phyloP scores from a whole-genome alignment of 2,329 filamentous ascomycete species.

The Chrysosporium queenslandicum region DNA sequence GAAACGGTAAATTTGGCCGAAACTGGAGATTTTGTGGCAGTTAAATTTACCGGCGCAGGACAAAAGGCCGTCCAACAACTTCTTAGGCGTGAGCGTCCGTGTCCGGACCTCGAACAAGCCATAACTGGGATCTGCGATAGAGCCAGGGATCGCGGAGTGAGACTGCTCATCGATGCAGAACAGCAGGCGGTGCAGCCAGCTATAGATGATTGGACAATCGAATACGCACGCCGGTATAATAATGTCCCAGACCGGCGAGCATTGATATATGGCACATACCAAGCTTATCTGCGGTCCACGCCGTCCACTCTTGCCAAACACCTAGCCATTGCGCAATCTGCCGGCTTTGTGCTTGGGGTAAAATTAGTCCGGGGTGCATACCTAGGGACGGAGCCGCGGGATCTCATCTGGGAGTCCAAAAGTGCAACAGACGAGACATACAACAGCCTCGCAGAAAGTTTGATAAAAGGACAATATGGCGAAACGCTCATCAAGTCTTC shows the following conservation, averaged over 20 bases:
- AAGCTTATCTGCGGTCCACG: conserved; percentile 60
- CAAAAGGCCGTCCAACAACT: conserved; percentile 60
- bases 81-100: conserved; percentile 52
- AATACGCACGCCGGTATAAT: conserved; percentile 67
- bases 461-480: conserved; percentile 55
- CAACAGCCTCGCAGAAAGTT: conserved; percentile 56
- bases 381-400: conserved; percentile 56
- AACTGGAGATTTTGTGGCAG: conserved; percentile 51
- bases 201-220: conserved; percentile 70
- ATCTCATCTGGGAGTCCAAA: conserved; percentile 61
- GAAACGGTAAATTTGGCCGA: conserved; percentile 49
- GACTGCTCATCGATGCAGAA: conserved; percentile 74
- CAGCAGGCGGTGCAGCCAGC: conserved; percentile 66
- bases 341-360: conserved; percentile 58
- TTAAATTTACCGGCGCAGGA: conserved; percentile 80
- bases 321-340: conserved; percentile 47
- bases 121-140: conserved; percentile 67
- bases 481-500: conserved; percentile 35
- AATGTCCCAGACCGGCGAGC: conserved; percentile 44
- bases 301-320: conserved; percentile 51
- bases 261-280: conserved; percentile 68
- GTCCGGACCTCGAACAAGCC: conserved; percentile 53
- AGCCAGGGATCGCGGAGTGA: conserved; percentile 57
- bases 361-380: conserved; percentile 70
- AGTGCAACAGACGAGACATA: conserved; percentile 60